These are phyloP conservation scores for Viridothelium virens DNA, from an alignment of 495 filamentous ascomycete genomes.

Conservation along the genomic window DNA sequence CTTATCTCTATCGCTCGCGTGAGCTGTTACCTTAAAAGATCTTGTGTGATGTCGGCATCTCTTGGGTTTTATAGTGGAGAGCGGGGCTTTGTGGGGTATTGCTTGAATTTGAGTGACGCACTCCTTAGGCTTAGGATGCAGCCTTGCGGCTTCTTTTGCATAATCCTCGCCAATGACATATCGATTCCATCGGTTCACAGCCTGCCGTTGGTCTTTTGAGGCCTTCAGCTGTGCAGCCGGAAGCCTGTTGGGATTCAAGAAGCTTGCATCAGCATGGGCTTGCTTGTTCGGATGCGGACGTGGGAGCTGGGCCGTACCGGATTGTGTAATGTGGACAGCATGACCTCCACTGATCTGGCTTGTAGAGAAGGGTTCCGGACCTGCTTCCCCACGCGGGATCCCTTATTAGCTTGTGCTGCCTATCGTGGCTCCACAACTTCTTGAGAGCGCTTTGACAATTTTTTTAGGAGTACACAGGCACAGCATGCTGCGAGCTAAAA, in stretches of 20 bases:
- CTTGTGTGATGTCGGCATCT: constrained; percentile 17
- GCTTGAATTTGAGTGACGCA: constrained; percentile 31
- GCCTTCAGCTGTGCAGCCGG: constrained; percentile 63
- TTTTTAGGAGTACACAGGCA: not conserved
- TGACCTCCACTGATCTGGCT: constrained; percentile 70
- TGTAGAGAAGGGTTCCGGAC: constrained; percentile 79
- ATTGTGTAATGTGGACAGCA: constrained; percentile 97
- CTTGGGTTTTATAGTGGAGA: constrained; percentile 7
- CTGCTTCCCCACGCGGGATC: constrained; percentile 32
- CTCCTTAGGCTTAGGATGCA: constrained; percentile 71
- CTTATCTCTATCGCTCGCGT: constrained; percentile 50
- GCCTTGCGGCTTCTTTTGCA: constrained; percentile 58
- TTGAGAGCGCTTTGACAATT: not conserved
- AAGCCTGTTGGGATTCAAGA: constrained; percentile 41
- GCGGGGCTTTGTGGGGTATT: not conserved
- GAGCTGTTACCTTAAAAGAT: not conserved
- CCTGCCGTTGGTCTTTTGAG: constrained; percentile 73
- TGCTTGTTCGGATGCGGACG: not conserved
- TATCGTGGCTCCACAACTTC: not conserved
- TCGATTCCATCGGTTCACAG: constrained; percentile 83
- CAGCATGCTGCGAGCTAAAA: not conserved
- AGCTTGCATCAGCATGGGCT: constrained; percentile 20
- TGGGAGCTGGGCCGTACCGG: constrained; percentile 42
- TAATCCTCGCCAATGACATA: constrained; percentile 76
- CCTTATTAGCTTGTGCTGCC: not conserved